Evolutionary conservation across 306 rosid species (phyloP).

Genomic region (Vigna nakashimae): DNA sequence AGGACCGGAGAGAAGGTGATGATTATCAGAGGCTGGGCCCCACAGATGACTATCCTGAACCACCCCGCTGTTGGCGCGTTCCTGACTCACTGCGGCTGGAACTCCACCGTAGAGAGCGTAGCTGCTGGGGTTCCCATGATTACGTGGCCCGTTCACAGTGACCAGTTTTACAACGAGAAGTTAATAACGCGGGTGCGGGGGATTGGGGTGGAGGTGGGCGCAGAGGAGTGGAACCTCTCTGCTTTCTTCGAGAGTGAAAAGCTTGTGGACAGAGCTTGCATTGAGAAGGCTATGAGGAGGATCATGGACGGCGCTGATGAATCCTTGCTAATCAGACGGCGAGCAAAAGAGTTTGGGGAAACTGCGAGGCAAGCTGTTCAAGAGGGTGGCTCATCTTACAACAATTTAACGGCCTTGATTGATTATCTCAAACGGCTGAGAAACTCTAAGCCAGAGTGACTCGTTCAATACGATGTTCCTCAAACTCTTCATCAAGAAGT

Average conservation of each 20-base stretch:
- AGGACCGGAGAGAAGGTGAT: slow-evolving; percentile 26
- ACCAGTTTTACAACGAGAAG: slow-evolving; percentile 49
- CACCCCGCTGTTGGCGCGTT: slow-evolving; percentile 32
- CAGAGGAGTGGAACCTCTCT: slow-evolving; percentile 23
- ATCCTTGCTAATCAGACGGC: slow-evolving; percentile 35
- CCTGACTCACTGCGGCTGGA: slow-evolving; percentile 49
- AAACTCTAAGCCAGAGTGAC: too few species aligned
- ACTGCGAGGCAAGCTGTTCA: slow-evolving; percentile 43
- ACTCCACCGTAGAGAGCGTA: slow-evolving; percentile 33
- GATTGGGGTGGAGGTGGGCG: slow-evolving; percentile 54
- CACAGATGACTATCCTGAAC: slow-evolving; percentile 31
- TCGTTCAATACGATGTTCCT: too few species aligned
- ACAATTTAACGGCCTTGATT: slow-evolving; percentile 33
- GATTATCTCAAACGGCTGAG: slow-evolving; percentile 27
- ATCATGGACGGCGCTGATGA: slow-evolving; percentile 49
- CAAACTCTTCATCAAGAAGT: too few species aligned
- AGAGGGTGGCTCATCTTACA: slow-evolving; percentile 39
- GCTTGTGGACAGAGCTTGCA: slow-evolving; percentile 29
- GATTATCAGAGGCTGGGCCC: slow-evolving; percentile 48
- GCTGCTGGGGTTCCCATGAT: slow-evolving; percentile 47
- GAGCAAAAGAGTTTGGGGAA: slow-evolving; percentile 15
- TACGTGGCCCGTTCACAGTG: slow-evolving; percentile 44
- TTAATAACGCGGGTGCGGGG: slow-evolving; percentile 43
- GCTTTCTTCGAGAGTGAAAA: slow-evolving; percentile 5
- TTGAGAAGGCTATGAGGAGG: slow-evolving; percentile 44